Evolutionary conservation across 192 early-diverging fungal genomes (phyloP).

Genomic region (Glomus cerebriforme): DNA sequence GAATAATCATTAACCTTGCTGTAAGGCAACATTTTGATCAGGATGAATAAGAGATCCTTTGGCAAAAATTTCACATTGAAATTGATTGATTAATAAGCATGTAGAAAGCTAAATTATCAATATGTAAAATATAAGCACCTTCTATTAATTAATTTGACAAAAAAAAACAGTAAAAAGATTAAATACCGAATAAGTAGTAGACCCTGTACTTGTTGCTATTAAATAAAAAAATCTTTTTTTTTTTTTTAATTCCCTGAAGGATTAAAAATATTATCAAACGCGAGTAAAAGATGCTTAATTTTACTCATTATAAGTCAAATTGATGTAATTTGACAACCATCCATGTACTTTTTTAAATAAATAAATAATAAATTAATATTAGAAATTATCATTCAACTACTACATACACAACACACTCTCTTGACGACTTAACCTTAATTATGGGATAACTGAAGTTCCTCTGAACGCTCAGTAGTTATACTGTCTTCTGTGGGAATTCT

Average conservation of each 20-base stretch:
- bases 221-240: not conserved
- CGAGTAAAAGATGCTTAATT: too few relatives aligned
- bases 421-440: constrained; percentile 29
- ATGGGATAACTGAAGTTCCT: constrained; percentile 31
- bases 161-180: too few relatives aligned
- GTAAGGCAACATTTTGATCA: constrained; percentile 85
- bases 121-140: constrained; percentile 26
- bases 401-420: too few relatives aligned
- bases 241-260: too few relatives aligned
- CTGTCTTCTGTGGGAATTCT: constrained; percentile 34
- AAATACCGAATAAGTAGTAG: constrained; percentile 77
- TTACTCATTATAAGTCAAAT: constrained; percentile 78
- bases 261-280: not conserved
- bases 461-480: constrained; percentile 26
- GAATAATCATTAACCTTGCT: constrained; percentile 91
- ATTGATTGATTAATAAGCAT: too few relatives aligned
- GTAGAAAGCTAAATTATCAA: constrained; percentile 69
- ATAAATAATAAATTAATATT: too few relatives aligned
- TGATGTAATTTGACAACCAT: constrained; percentile 81
- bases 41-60: constrained; percentile 95
- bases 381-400: too few relatives aligned
- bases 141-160: too few relatives aligned
- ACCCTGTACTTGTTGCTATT: constrained; percentile 88
- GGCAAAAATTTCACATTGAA: too few relatives aligned
- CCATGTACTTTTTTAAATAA: constrained; percentile 62